Evolutionary conservation across 257 asterid genomes (phyloP), one percentile per base, ranked within the genome.

Genomic region (Petunia secreta): DNA sequence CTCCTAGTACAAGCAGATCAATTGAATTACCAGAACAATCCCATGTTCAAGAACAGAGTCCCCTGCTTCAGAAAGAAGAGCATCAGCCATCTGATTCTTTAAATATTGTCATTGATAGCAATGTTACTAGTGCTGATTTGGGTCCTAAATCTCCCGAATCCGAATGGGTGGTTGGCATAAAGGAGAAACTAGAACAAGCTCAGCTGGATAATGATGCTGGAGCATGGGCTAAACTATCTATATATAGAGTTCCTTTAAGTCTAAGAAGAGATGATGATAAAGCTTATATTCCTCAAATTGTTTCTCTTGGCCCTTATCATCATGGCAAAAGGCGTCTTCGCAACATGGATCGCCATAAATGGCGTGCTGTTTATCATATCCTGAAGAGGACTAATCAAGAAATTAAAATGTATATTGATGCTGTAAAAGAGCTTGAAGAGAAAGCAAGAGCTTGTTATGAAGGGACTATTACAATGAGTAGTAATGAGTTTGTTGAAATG

Each of bases 251-350:
- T 78, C 97, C 98, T 0, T 90, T 90, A 15, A 86, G 90, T 83
- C 80, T 94, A 64, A 85, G 95, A 6, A 92, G 86, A 8, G 85
- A 85, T 64, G 95, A 94, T 75, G 94, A 93, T 77, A 93, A 86
- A 79, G 90, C 95, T 82, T 93, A 89, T 85, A 89, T 90, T 34
- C 98, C 96, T 6, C 98, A 93, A 80, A 84, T 86, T 0, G 97
- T 94, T 5, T 93, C 96, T 6, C 34, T 91, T 2, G 97, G 98
- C 52, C 98, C 96, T 16, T 91, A 91, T 55, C 97, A 94, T 86
- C 98, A 91, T 39, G 89, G 87, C 86, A 88, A 83, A 85, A 84
- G 41, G 10, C 85, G 94, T 0, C 89, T 90, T 3, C 88, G 91
- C 6, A 78, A 76, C 73, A 92, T 94, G 98, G 98, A 94, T 16